These are phyloP conservation scores for Astrocystis sublimbata DNA, from an alignment of 495 filamentous ascomycete genomes.

Conservation along the genomic window DNA sequence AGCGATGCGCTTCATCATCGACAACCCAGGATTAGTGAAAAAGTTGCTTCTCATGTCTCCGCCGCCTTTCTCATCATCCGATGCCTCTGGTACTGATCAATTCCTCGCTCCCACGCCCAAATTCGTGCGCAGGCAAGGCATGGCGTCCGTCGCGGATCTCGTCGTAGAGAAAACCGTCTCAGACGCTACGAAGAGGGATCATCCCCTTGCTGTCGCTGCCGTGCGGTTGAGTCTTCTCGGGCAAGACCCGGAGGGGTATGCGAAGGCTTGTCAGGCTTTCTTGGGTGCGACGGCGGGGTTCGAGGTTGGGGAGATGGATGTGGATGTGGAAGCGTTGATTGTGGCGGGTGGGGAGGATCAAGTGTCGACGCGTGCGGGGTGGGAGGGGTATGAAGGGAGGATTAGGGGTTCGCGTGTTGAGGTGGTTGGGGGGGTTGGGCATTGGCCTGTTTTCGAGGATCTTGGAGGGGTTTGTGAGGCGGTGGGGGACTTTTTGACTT, in stretches of 20 bases:
- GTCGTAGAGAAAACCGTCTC: background rate
- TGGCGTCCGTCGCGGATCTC: background rate
- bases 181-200: slow-evolving; percentile 37
- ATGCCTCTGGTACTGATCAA: background rate
- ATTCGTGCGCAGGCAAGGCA: background rate
- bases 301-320: slow-evolving; percentile 8
- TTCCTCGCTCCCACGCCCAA: background rate
- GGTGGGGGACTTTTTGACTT: no score
- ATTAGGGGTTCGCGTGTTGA: slow-evolving; percentile 11
- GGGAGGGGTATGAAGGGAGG: background rate
- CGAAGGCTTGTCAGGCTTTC: slow-evolving; percentile 54
- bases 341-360: background rate
- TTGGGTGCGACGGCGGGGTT: slow-evolving; percentile 38
- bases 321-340: background rate
- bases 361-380: background rate
- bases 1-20: slow-evolving; percentile 37
- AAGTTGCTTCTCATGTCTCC: slow-evolving; percentile 48
- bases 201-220: slow-evolving; percentile 41
- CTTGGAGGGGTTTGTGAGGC: slow-evolving; percentile 30
- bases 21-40: slow-evolving; percentile 39
- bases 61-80: background rate
- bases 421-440: slow-evolving; percentile 41
- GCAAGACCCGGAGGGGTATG: slow-evolving; percentile 56
- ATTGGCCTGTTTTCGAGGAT: slow-evolving; percentile 50
- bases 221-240: slow-evolving; percentile 43